Evolutionary conservation across 805 yeast genomes (phyloP).

Genomic region (Sungouiella thailandica): DNA sequence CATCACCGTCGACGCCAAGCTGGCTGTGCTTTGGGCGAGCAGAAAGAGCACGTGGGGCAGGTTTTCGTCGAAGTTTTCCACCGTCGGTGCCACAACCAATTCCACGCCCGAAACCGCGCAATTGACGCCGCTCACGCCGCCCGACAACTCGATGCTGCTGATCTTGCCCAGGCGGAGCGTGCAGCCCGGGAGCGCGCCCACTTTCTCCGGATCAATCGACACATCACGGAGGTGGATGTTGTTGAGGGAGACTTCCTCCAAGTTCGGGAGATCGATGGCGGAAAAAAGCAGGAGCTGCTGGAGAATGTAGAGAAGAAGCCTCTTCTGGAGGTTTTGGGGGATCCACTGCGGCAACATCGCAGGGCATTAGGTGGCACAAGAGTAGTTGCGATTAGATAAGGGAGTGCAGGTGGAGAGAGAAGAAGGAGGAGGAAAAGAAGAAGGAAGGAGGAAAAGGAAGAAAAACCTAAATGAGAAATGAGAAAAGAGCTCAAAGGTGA

Average conservation of each 20-base stretch:
- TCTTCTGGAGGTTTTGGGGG: slow-evolving; percentile 79
- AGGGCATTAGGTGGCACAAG: too few relatives aligned
- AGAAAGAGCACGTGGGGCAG: slow-evolving; percentile 40
- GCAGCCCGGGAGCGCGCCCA: slow-evolving; percentile 59
- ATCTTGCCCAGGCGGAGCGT: slow-evolving; percentile 59
- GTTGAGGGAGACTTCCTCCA: slow-evolving; percentile 69
- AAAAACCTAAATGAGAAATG: too few relatives aligned
- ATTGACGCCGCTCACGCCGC: slow-evolving; percentile 67
- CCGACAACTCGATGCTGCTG: slow-evolving; percentile 47
- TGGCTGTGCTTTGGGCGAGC: slow-evolving; percentile 69
- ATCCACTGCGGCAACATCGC: slow-evolving; percentile 47
- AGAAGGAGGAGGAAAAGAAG: too few relatives aligned
- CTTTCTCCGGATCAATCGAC: slow-evolving; percentile 65
- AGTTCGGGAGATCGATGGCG: slow-evolving; percentile 71
- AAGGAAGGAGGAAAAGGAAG: too few relatives aligned
- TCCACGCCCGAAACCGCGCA: slow-evolving; percentile 55
- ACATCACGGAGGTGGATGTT: slow-evolving; percentile 52
- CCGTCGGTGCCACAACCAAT: slow-evolving; percentile 34
- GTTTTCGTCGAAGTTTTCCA: slow-evolving; percentile 23
- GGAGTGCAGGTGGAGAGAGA: too few relatives aligned
- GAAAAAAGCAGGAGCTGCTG: slow-evolving; percentile 81
- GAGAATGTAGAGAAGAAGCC: slow-evolving; percentile 72
- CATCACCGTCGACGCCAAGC: slow-evolving; percentile 59
- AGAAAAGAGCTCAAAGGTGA: too few relatives aligned
- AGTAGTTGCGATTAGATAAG: too few relatives aligned